Percentiles rank a stretch among this genome's conserved stretches.
Evolutionary conservation across 441 rosid genomes (phyloP).

Genomic region (Gossypium schwendimanii): DNA sequence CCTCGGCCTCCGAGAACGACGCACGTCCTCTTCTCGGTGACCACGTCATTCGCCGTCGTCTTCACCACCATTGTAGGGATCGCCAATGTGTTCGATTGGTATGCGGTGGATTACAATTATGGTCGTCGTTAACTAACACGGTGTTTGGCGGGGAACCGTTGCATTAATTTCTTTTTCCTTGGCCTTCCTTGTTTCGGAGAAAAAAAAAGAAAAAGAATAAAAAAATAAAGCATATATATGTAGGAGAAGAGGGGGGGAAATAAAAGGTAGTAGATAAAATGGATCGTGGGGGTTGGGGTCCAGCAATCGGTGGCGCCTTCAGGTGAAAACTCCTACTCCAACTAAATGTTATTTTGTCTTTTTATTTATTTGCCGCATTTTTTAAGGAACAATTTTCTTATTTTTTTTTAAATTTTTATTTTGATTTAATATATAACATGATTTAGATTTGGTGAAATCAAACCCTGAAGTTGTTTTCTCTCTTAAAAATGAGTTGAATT

Average conservation of each 20-base stretch:
- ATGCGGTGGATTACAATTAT: not conserved
- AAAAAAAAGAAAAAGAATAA: too few relatives aligned
- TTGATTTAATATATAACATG: too few relatives aligned
- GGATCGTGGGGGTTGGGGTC: not conserved
- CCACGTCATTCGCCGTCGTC: constrained; percentile 34
- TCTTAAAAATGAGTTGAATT: too few relatives aligned
- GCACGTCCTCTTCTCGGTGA: constrained; percentile 49
- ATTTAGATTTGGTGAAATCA: too few relatives aligned
- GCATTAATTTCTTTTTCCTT: not conserved
- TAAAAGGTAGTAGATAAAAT: not conserved
- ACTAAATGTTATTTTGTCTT: not conserved
- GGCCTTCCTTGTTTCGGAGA: constrained; percentile 10
- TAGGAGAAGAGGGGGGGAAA: not conserved
- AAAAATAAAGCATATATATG: too few relatives aligned
- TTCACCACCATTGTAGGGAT: constrained; percentile 14
- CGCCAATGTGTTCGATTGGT: not conserved
- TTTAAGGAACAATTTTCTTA: too few relatives aligned
- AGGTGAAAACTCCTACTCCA: not conserved
- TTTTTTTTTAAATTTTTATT: too few relatives aligned
- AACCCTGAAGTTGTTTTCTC: too few relatives aligned
- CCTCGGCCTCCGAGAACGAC: constrained; percentile 83
- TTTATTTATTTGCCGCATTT: too few relatives aligned
- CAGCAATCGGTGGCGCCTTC: not conserved
- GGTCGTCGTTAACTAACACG: not conserved
- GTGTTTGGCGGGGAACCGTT: constrained; percentile 18